Conservation (phyloP, 768 basidiomycete genomes). For the Leccinellum luteum region DNA sequence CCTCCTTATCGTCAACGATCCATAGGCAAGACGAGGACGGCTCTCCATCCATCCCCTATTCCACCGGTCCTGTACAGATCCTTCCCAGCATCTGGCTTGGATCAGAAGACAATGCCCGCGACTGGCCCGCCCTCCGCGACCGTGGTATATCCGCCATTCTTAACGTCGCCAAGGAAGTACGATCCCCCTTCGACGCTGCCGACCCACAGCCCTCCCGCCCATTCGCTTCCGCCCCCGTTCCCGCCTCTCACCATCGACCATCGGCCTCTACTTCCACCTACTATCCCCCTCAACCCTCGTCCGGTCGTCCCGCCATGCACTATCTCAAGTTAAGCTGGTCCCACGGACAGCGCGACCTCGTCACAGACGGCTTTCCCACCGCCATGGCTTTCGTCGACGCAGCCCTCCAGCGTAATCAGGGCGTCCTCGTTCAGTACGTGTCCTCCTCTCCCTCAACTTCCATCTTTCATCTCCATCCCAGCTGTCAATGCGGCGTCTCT, state of each 20-base stretch:
- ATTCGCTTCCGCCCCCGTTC: conserved; percentile 67
- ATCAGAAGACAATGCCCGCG: conserved; percentile 87
- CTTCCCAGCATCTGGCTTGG: conserved; percentile 88
- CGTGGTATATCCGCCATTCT: conserved; percentile 77
- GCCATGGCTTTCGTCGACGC: conserved; percentile 83
- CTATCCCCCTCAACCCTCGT: conserved; percentile 62
- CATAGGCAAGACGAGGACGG: conserved; percentile 65
- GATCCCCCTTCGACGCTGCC: conserved; percentile 59
- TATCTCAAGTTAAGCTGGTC: conserved; percentile 92
- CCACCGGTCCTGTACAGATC: conserved; percentile 78
- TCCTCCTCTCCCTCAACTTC: conserved; percentile 8
- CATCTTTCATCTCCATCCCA: conserved; percentile 31
- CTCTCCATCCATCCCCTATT: conserved; percentile 66
- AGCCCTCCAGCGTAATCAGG: conserved; percentile 70
- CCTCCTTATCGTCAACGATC: conserved; percentile 48
- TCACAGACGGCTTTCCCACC: conserved; percentile 69
- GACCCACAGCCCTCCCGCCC: conserved; percentile 51
- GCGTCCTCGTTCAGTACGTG: conserved; percentile 82
- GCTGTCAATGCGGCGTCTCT: conserved; percentile 93
- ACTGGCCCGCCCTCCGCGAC: conserved; percentile 69
- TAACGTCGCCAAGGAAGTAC: conserved; percentile 92
- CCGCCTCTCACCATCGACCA: conserved; percentile 34
- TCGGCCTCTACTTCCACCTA: conserved; percentile 43
- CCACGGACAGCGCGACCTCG: conserved; percentile 89
- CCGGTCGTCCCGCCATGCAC: conserved; percentile 75